phyloP scores from a whole-genome alignment of 441 rosid genomes.

The Pelargonium australe region DNA sequence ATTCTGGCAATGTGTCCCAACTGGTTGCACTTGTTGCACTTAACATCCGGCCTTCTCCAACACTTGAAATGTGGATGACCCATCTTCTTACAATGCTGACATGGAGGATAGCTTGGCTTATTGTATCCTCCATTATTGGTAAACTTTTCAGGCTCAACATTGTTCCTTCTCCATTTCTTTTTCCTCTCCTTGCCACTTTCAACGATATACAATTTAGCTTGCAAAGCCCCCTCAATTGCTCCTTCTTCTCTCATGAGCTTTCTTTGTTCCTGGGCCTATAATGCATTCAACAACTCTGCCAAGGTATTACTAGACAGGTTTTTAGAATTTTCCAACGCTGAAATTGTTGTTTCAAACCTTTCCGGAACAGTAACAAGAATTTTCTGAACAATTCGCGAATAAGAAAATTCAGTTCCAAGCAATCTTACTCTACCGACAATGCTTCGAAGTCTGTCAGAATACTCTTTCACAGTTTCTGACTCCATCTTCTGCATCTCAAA shows the following conservation, averaged over 20 bases:
- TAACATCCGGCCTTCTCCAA: not conserved
- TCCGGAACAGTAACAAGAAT: not conserved
- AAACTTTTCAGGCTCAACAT: not conserved
- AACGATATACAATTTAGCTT: not conserved
- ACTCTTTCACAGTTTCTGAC: slow-evolving; percentile 14
- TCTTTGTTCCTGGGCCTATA: slow-evolving; percentile 13
- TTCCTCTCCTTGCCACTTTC: not conserved
- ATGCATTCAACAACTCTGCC: slow-evolving; percentile 10
- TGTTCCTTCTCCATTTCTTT: not conserved
- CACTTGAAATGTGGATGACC: slow-evolving; percentile 4
- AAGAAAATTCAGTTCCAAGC: not conserved
- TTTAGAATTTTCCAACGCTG: slow-evolving; percentile 7
- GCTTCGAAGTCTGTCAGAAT: not conserved
- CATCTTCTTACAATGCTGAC: not conserved
- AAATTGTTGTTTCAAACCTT: not conserved
- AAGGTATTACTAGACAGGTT: not conserved
- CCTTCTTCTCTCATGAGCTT: not conserved
- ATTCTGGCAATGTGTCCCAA: not conserved
- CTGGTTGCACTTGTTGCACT: slow-evolving; percentile 9
- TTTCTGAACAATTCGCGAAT: not conserved
- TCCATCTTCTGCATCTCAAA: slow-evolving; percentile 14
- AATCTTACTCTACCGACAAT: not conserved
- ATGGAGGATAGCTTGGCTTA: not conserved
- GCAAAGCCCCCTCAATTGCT: not conserved
- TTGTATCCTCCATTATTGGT: not conserved